A percentile compares a stretch with the other conserved stretches of the same genome.
Conservation (phyloP, 2,329 filamentous ascomycete species). For the Talaromyces verruculosus region DNA sequence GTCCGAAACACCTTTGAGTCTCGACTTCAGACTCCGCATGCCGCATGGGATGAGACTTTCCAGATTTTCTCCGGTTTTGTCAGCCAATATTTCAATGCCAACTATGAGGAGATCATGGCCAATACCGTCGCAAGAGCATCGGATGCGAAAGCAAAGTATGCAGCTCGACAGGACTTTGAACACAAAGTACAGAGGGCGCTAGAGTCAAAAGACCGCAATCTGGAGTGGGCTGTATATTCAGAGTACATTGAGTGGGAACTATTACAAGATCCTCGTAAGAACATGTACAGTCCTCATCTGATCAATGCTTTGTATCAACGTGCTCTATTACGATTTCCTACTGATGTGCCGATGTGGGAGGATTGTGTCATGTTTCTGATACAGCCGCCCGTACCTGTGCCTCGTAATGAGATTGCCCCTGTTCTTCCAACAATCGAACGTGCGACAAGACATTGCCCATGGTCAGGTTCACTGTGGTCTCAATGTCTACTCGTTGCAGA, state of each 20-base stretch:
- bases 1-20: slow-evolving; percentile 54
- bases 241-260: slow-evolving; percentile 88
- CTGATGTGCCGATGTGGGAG: slow-evolving; percentile 75
- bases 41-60: slow-evolving; percentile 60
- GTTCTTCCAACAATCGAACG: slow-evolving; percentile 73
- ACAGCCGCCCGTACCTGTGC: slow-evolving; percentile 50
- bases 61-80: slow-evolving; percentile 61
- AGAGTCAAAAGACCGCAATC: slow-evolving; percentile 52
- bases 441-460: slow-evolving; percentile 86
- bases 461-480: slow-evolving; percentile 88
- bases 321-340: slow-evolving; percentile 70
- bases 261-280: slow-evolving; percentile 58
- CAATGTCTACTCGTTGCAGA: slow-evolving; percentile 84
- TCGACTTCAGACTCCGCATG: slow-evolving; percentile 59
- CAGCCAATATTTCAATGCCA: slow-evolving; percentile 54
- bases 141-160: slow-evolving; percentile 55
- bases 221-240: slow-evolving; percentile 54
- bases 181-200: slow-evolving; percentile 53
- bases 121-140: slow-evolving; percentile 52
- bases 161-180: slow-evolving; percentile 56
- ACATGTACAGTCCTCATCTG: slow-evolving; percentile 54
- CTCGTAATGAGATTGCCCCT: slow-evolving; percentile 46
- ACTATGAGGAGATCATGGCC: slow-evolving; percentile 61
- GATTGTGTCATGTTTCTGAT: slow-evolving; percentile 76
- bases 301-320: slow-evolving; percentile 71